Evolutionary conservation across 163 green algal species (phyloP).

Genomic region (Volvox carteri): DNA sequence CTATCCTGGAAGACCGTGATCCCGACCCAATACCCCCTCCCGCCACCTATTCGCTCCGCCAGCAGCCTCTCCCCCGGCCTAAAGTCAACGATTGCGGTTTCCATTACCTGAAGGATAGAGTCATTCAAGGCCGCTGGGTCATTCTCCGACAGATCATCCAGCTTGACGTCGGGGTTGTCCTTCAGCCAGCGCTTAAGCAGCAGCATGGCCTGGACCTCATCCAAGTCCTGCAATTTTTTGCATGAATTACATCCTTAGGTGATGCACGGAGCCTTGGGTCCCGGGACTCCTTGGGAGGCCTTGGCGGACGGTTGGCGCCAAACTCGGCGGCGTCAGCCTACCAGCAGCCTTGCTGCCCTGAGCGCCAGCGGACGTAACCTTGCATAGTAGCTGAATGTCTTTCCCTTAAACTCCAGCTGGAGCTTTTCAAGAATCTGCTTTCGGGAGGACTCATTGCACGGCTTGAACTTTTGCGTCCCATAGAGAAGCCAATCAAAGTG

Average conservation of each 20-base stretch:
- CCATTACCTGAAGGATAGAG: conserved; percentile 48
- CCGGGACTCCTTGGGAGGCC: no score
- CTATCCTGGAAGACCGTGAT: no score
- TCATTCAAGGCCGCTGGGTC: conserved; percentile 27
- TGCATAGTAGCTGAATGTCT: conserved; percentile 55
- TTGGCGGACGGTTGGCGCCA: conserved; percentile 21
- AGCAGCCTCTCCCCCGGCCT: no score
- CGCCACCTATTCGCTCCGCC: no score
- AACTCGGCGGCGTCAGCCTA: conserved; percentile 49
- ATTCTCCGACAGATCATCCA: conserved; percentile 38
- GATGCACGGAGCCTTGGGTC: no score
- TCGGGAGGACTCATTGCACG: conserved; percentile 46
- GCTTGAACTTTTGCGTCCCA: conserved; percentile 40
- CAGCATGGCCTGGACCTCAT: conserved; percentile 72
- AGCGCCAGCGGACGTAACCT: conserved; percentile 50
- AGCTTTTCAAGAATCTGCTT: conserved; percentile 56
- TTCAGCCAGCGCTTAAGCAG: conserved; percentile 72
- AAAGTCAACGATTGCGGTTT: no score
- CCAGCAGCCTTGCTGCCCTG: conserved; percentile 55
- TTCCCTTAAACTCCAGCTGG: conserved; percentile 46
- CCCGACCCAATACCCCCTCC: no score
- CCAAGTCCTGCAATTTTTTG: conserved; percentile 61
- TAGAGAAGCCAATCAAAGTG: conserved; percentile 65
- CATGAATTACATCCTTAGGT: no score
- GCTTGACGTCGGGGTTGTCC: conserved; percentile 51